Conservation (phyloP, 2,329 filamentous ascomycete species). For the Calonectria hawksworthii region DNA sequence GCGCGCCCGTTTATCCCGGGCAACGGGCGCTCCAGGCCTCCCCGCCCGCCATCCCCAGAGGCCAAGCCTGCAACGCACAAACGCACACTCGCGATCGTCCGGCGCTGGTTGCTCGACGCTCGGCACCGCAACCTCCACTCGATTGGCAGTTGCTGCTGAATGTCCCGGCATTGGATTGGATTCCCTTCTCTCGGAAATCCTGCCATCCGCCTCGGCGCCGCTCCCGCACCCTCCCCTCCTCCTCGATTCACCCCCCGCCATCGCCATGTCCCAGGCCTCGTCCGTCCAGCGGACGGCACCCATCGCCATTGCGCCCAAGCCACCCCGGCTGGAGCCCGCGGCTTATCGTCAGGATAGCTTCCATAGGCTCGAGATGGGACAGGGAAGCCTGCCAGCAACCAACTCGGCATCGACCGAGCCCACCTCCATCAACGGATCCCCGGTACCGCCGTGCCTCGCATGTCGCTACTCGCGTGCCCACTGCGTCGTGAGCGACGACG, state of each 20-base stretch:
- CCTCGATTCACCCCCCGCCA: slow-evolving; percentile 42
- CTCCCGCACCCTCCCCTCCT: slow-evolving; percentile 17
- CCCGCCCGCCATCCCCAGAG: slow-evolving; percentile 16
- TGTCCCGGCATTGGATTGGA: slow-evolving; percentile 31
- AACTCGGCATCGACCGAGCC: slow-evolving; percentile 64
- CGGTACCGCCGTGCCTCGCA: slow-evolving; percentile 75
- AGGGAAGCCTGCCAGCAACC: slow-evolving; percentile 65
- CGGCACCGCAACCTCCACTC: slow-evolving; percentile 24
- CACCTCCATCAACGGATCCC: slow-evolving; percentile 56
- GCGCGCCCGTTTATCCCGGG: slow-evolving; percentile 45
- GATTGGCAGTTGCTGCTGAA: slow-evolving; percentile 26
- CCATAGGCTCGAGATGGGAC: slow-evolving; percentile 63
- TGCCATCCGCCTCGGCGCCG: slow-evolving; percentile 30
- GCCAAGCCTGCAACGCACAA: slow-evolving; percentile 20
- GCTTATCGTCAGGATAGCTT: slow-evolving; percentile 62
- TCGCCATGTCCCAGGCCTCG: slow-evolving; percentile 69
- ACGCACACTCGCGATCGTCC: background rate
- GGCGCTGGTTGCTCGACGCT: slow-evolving; percentile 15
- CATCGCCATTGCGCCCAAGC: slow-evolving; percentile 76
- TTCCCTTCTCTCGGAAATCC: slow-evolving; percentile 33
- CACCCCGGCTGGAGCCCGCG: slow-evolving; percentile 59
- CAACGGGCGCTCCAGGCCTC: slow-evolving; percentile 44
- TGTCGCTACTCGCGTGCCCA: slow-evolving; percentile 81
- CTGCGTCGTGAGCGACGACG: slow-evolving; percentile 82
- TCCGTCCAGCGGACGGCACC: slow-evolving; percentile 71